Base-by-base conservation (phyloP, 176 grass and related monocot species). In the Typha latifolia region DNA sequence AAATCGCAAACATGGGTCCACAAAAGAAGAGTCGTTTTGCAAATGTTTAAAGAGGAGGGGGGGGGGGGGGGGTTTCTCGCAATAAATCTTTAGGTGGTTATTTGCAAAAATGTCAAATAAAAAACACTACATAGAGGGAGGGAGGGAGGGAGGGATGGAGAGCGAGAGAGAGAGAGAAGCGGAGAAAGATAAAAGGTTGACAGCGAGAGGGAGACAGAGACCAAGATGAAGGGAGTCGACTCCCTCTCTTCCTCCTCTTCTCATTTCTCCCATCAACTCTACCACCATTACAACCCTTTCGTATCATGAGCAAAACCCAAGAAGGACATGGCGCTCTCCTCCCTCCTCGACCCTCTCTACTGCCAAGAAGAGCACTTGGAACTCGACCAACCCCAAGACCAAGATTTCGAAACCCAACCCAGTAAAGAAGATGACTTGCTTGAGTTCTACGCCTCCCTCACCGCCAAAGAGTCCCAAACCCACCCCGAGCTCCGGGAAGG, bases 331-430 rank as follows among this genome's bases (percentile, higher is more conserved):
- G 49, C 79, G 21, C 83, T 87, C 20, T 74, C 77, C 66, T 62
- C 85, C 61, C 66, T 88, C n/a, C 76, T 93, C 12, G 89, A 92
- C 64, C 67, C 78, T 15, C 79, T 93, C 14, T 88, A 69, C 69
- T 93, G 89, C 64, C 79, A 73, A 6, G 89, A 93, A 72, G 79
- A 88, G 82, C 82, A 77, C 72, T 43, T 10, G 37, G 37, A 43
- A 43, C 79, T 83, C 48, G 82, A 93, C 48, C 68, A 82, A 51
- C 63, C 81, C 79, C 83, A 72, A 0, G 77, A 87, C 14, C 59
- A 63, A 49, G 67, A 22, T 47, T 59, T 18, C 4, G 14, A 50
- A 53, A 8, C 23, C 49, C 61, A 52, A 67, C 10, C 2, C 66
- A 26, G 15, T 43, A 12, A 68, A 22, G 74, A 74, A 22, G 74